These are phyloP conservation scores for Hippophae rhamnoides DNA, from an alignment of 306 rosid species.

Conservation along the genomic window DNA sequence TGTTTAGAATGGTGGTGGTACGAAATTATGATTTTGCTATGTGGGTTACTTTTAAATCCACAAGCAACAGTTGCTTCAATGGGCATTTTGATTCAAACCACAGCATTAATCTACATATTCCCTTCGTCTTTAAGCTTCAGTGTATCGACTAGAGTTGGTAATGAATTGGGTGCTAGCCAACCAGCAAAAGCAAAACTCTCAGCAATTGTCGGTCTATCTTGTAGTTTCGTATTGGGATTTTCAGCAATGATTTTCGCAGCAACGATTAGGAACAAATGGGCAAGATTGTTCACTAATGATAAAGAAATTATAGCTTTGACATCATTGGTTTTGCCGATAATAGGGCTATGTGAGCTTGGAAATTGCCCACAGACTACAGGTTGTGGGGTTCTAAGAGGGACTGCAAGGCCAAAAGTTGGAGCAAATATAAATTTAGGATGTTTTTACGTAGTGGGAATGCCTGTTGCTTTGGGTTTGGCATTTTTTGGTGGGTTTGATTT, in stretches of 20 bases:
- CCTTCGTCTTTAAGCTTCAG: conserved; percentile 82
- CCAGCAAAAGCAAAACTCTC: conserved; percentile 57
- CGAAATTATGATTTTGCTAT: conserved; percentile 79
- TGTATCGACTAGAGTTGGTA: conserved; percentile 82
- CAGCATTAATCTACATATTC: conserved; percentile 71
- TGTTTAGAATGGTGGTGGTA: conserved; percentile 99
- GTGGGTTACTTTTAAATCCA: conserved; percentile 58
- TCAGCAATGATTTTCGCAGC: conserved; percentile 55
- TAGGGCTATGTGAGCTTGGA: not conserved
- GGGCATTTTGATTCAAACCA: conserved; percentile 86
- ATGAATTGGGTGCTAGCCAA: conserved; percentile 64
- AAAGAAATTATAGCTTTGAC: conserved; percentile 52
- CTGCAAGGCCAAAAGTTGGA: not conserved
- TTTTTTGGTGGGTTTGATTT: conserved; percentile 11
- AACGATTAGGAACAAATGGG: conserved; percentile 61
- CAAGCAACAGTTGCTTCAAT: conserved; percentile 78
- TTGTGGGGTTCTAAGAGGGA: conserved; percentile 4
- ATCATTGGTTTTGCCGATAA: conserved; percentile 63
- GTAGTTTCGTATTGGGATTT: conserved; percentile 55
- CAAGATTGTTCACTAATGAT: conserved; percentile 63
- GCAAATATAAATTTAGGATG: conserved; percentile 3
- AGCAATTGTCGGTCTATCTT: conserved; percentile 60
- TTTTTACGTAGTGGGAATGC: not conserved
- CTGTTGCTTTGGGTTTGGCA: not conserved
- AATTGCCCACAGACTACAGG: conserved; percentile 49